phyloP scores from a whole-genome alignment of 441 rosid species.

The Mallotus japonicus region DNA sequence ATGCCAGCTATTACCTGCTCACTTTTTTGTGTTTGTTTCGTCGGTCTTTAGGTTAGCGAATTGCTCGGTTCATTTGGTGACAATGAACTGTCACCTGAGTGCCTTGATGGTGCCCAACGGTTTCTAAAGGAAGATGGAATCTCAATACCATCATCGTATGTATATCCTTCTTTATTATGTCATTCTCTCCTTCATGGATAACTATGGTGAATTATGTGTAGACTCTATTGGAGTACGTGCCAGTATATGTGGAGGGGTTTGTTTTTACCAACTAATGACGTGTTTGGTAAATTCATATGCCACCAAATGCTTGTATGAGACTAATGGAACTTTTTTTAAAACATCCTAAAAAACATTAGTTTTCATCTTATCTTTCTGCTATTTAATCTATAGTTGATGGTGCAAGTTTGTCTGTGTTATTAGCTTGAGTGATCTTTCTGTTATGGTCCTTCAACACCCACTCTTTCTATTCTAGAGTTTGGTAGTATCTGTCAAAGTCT shows the following conservation, averaged over 20 bases:
- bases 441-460: neutral
- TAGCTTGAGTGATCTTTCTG: neutral
- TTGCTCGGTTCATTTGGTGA: slow-evolving; percentile 98
- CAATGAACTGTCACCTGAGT: slow-evolving; percentile 98
- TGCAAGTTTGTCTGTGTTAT: neutral
- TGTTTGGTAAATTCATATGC: neutral
- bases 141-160: slow-evolving; percentile 97
- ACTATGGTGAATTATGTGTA: neutral
- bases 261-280: neutral
- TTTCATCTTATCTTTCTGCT: neutral
- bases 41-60: slow-evolving; percentile 79
- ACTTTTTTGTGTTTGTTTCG: slow-evolving; percentile 21
- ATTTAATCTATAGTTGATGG: neutral
- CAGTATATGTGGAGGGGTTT: neutral
- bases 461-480: neutral
- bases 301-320: neutral
- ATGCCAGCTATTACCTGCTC: slow-evolving; percentile 9
- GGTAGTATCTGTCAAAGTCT: neutral
- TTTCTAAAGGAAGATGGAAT: slow-evolving; percentile 91
- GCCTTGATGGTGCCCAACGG: slow-evolving; percentile 98
- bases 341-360: neutral
- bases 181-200: neutral
- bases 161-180: slow-evolving; percentile 24
- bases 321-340: neutral
- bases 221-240: neutral